Conservation (phyloP, 768 basidiomycete genomes). For the Mycena belliarum region DNA sequence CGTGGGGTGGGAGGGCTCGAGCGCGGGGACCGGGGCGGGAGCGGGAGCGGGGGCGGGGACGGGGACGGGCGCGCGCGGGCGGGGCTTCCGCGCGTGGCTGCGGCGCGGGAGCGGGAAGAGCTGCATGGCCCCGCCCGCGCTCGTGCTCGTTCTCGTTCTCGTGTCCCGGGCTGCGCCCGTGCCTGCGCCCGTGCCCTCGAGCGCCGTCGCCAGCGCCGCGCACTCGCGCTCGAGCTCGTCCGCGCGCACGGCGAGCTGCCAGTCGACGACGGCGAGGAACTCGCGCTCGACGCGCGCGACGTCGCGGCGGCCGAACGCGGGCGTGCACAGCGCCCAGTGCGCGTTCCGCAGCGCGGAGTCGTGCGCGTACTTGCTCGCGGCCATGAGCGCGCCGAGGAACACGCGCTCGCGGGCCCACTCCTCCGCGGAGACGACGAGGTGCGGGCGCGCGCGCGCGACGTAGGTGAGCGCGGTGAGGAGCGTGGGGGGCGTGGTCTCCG, state of each 20-base stretch:
- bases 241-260: slow-evolving; percentile 45
- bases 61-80: too few relatives aligned
- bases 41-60: too few relatives aligned
- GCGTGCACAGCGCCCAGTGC: slow-evolving; percentile 56
- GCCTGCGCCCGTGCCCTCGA: too few relatives aligned
- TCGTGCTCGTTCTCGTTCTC: too few relatives aligned
- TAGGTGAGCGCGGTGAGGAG: background rate
- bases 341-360: slow-evolving; percentile 37
- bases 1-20: too few relatives aligned
- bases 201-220: too few relatives aligned
- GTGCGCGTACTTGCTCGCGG: slow-evolving; percentile 4
- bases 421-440: slow-evolving; percentile 48
- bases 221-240: slow-evolving; percentile 29
- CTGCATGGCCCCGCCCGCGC: too few relatives aligned
- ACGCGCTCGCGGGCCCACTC: slow-evolving; percentile 24
- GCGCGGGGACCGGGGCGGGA: too few relatives aligned
- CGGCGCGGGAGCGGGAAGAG: too few relatives aligned
- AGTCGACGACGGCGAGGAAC: slow-evolving; percentile 51
- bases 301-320: slow-evolving; percentile 51
- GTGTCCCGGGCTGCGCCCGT: too few relatives aligned
- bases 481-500: background rate
- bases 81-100: too few relatives aligned
- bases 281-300: slow-evolving; percentile 54
- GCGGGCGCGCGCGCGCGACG: slow-evolving; percentile 47
- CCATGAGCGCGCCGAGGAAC: slow-evolving; percentile 7